These are phyloP conservation scores for Pichia paraexigua DNA, from an alignment of 805 yeast species.

Conservation along the genomic window DNA sequence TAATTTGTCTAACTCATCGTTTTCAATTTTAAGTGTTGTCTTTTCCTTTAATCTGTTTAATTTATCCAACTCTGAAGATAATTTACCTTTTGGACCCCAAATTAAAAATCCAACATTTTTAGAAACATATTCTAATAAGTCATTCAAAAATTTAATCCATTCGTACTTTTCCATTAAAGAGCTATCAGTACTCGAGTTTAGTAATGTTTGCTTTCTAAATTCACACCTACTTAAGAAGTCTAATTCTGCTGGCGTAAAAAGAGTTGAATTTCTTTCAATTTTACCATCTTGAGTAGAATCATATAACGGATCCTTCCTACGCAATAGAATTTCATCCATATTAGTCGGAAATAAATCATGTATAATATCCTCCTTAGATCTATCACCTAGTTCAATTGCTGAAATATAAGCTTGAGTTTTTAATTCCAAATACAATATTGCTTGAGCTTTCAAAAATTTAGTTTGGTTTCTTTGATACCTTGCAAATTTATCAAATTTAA, in stretches of 20 bases:
- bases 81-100: conserved; percentile 47
- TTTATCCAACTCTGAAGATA: conserved; percentile 20
- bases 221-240: conserved; percentile 74
- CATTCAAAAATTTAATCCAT: conserved; percentile 79
- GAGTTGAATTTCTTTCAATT: conserved; percentile 23
- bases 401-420: conserved; percentile 95
- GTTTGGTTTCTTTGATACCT: conserved; percentile 20
- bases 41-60: background rate
- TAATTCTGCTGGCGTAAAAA: conserved; percentile 63
- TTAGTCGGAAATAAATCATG: conserved; percentile 69
- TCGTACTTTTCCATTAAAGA: conserved; percentile 65
- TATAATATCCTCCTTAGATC: conserved; percentile 57
- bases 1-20: conserved; percentile 4
- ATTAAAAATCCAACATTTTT: conserved; percentile 65
- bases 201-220: conserved; percentile 56
- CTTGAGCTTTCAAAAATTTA: conserved; percentile 67
- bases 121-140: conserved; percentile 67
- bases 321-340: conserved; percentile 41
- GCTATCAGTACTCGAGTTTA: conserved; percentile 38
- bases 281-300: conserved; percentile 11
- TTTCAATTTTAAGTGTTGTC: conserved; percentile 6
- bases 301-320: conserved; percentile 29
- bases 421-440: conserved; percentile 70
- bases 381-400: conserved; percentile 60
- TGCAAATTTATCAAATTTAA: conserved; percentile 2